A percentile compares a stretch with the other conserved stretches of the same genome.
phyloP scores from a whole-genome alignment of 164 flowering plant species.

The Annona cherimola region DNA sequence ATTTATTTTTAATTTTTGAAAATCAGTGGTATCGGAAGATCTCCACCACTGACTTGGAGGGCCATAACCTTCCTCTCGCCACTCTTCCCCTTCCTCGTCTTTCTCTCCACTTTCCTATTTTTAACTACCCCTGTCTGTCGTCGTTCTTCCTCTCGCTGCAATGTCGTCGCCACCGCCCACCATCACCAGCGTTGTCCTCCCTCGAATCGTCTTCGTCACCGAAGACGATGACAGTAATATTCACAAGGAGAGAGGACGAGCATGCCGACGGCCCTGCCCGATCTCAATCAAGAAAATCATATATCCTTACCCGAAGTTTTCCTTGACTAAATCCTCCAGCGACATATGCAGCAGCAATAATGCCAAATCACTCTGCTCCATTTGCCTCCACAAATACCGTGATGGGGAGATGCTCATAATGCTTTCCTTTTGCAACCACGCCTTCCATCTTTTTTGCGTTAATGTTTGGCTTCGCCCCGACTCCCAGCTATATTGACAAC shows the following conservation, averaged over 20 bases:
- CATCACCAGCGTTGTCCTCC: constrained; percentile 33
- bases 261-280: constrained; percentile 17
- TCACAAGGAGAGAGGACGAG: constrained; percentile 5
- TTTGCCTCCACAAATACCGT: constrained; percentile 77
- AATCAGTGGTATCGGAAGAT: no score
- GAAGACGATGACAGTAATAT: constrained; percentile 30
- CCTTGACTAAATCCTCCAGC: constrained; percentile 22
- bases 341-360: neutral
- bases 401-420: constrained; percentile 90
- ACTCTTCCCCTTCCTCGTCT: no score
- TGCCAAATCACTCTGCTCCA: constrained; percentile 47
- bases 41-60: no score
- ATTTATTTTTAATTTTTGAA: no score
- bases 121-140: no score
- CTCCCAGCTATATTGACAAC: no score
- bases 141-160: neutral
- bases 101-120: no score
- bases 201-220: constrained; percentile 47
- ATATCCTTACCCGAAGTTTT: constrained; percentile 49
- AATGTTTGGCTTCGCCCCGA: constrained; percentile 74
- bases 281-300: constrained; percentile 43
- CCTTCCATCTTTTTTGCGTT: constrained; percentile 66
- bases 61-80: no score
- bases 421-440: constrained; percentile 92
- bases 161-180: neutral